Conservation (phyloP, 2,329 filamentous ascomycete genomes). For the Hypoxylon sp. region DNA sequence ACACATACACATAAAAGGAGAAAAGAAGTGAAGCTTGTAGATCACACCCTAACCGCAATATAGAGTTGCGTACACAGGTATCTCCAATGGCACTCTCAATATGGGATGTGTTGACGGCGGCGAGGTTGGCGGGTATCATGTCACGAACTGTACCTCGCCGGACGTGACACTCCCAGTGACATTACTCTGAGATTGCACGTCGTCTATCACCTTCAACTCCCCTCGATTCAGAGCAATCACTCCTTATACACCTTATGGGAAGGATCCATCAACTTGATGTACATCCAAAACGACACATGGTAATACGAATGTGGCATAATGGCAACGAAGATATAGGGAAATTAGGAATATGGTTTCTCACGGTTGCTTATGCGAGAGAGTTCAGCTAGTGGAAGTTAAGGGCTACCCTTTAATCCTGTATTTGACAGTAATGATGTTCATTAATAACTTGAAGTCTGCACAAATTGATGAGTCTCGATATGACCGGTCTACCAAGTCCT, state of each 20-base stretch:
- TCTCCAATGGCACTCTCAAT: constrained; percentile 40
- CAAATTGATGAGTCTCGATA: not conserved
- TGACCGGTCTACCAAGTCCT: not conserved
- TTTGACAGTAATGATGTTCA: not conserved
- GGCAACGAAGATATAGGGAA: not conserved
- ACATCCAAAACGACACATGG: not conserved
- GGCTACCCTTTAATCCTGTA: not conserved
- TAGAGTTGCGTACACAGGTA: constrained; percentile 48
- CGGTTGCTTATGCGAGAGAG: not conserved
- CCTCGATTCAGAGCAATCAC: not conserved
- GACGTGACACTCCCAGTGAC: constrained; percentile 42
- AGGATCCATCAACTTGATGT: no score
- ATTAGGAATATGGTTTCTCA: not conserved
- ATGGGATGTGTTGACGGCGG: constrained; percentile 46
- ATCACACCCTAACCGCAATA: constrained; percentile 1
- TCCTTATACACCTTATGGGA: not conserved
- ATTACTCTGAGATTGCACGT: constrained; percentile 35
- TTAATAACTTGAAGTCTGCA: not conserved
- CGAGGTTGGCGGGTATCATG: constrained; percentile 47
- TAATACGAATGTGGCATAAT: not conserved
- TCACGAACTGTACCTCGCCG: constrained; percentile 48
- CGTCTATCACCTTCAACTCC: not conserved
- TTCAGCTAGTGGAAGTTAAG: not conserved
- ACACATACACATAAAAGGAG: not conserved
- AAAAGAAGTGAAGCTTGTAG: no score